Conservation (phyloP, 2,329 filamentous ascomycete genomes). For the Botrytis paeoniae region DNA sequence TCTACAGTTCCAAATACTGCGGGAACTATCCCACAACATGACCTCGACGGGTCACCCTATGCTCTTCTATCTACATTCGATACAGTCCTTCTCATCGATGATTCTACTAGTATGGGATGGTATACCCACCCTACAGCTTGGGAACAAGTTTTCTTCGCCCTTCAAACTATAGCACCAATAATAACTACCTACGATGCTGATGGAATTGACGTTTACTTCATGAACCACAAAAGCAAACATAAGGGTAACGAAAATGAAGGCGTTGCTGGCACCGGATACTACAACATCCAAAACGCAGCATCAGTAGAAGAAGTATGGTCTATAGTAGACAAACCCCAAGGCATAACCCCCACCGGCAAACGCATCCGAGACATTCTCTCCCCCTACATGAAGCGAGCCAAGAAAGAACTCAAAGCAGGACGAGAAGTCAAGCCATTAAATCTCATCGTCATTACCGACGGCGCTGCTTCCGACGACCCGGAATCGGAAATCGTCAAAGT, state of each 20-base stretch:
- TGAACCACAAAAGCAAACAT: constrained; percentile 61
- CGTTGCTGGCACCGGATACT: constrained; percentile 54
- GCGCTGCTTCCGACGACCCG: constrained; percentile 74
- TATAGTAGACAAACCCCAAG: constrained; percentile 57
- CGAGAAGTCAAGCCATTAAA: constrained; percentile 72
- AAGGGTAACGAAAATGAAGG: constrained; percentile 37
- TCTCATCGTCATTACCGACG: constrained; percentile 91
- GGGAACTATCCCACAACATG: background rate
- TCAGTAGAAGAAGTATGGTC: constrained; percentile 68
- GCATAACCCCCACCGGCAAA: constrained; percentile 71
- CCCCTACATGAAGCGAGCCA: constrained; percentile 63
- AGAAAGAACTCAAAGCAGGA: constrained; percentile 39
- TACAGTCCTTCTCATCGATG: constrained; percentile 87
- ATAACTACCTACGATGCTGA: constrained; percentile 77
- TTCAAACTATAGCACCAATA: constrained; percentile 74
- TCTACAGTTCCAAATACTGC: background rate
- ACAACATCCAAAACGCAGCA: constrained; percentile 56
- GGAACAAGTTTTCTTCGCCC: constrained; percentile 68
- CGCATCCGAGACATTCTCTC: constrained; percentile 69
- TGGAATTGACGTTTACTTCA: constrained; percentile 87
- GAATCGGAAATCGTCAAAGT: constrained; percentile 64
- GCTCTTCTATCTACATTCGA: constrained; percentile 78
- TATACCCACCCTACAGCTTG: constrained; percentile 49
- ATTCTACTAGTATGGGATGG: constrained; percentile 78
- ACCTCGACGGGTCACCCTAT: constrained; percentile 47